A percentile compares a stretch with the other conserved stretches of the same genome.
Evolutionary conservation across 2,329 filamentous ascomycete genomes (phyloP).

Genomic region (Scedosporium boydii): DNA sequence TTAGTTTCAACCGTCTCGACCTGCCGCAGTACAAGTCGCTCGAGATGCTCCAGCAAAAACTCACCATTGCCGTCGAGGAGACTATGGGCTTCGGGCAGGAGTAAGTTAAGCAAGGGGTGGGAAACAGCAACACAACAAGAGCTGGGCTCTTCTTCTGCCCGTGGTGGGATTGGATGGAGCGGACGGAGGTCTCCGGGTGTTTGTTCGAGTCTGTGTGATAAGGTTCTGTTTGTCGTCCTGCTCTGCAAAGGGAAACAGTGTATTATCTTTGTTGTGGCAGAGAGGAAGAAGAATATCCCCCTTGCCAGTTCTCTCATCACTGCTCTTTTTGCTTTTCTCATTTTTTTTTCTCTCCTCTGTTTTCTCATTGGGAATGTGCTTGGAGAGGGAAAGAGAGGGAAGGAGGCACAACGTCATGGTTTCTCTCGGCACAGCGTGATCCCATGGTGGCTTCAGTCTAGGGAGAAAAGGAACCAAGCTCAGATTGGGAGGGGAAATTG

Average conservation of each 20-base stretch:
- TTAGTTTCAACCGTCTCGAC: constrained; percentile 93
- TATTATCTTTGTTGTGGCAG: background rate
- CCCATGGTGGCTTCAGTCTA: background rate
- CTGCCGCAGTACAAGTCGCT: constrained; percentile 85
- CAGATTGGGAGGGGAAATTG: background rate
- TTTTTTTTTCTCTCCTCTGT: background rate
- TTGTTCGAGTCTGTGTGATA: constrained; percentile 15
- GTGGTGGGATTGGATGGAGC: no score
- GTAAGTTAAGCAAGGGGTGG: constrained; percentile 34
- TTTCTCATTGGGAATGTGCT: background rate
- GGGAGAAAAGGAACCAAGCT: background rate
- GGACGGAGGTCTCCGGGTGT: background rate
- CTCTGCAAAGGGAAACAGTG: background rate
- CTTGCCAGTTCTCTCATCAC: background rate
- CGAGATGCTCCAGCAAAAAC: constrained; percentile 76
- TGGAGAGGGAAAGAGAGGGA: background rate
- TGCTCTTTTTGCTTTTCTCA: background rate
- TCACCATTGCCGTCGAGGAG: constrained; percentile 96
- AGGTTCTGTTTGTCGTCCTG: constrained; percentile 8
- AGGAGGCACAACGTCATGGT: background rate
- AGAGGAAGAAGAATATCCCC: background rate
- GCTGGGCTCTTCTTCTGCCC: background rate
- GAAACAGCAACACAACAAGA: background rate
- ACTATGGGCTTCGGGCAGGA: constrained; percentile 98
- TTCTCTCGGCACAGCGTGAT: no score